These are phyloP conservation scores for Fusarium camptoceras DNA, from an alignment of 2,329 filamentous ascomycete species.

Conservation along the genomic window DNA sequence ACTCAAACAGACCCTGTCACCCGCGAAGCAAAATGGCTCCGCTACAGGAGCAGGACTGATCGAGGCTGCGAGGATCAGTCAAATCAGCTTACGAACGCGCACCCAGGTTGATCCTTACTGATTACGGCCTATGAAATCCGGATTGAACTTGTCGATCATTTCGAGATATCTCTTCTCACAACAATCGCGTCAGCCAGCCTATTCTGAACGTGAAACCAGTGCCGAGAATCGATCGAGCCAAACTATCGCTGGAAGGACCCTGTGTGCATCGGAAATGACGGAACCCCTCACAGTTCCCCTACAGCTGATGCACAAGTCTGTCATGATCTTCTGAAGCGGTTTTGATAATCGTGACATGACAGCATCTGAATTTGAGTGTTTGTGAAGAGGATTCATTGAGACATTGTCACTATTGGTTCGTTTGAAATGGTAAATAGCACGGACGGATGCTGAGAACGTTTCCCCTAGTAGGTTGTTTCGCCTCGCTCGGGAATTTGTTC, in stretches of 20 bases:
- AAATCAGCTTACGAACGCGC: not conserved
- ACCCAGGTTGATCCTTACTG: conserved; percentile 21
- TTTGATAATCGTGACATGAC: not conserved
- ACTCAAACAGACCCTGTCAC: not conserved
- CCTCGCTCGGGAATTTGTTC: not conserved
- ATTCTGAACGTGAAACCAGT: not conserved
- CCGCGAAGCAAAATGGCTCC: not conserved
- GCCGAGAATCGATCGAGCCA: not conserved
- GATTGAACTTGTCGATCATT: conserved; percentile 21
- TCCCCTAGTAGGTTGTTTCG: not conserved
- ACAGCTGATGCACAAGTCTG: not conserved
- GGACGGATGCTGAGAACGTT: not conserved
- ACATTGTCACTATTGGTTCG: not conserved
- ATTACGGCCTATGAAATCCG: not conserved
- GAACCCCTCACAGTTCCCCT: not conserved
- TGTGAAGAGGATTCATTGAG: not conserved
- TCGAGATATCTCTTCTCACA: conserved; percentile 2
- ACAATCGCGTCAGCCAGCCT: not conserved
- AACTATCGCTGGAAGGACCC: conserved; percentile 4
- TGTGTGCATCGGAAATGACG: conserved; percentile 1
- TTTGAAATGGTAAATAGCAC: not conserved
- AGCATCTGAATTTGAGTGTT: not conserved
- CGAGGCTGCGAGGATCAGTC: not conserved
- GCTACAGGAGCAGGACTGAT: not conserved
- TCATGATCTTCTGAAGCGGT: not conserved